phyloP scores from a whole-genome alignment of 2,329 filamentous ascomycete species.

The Diplodia corticola region DNA sequence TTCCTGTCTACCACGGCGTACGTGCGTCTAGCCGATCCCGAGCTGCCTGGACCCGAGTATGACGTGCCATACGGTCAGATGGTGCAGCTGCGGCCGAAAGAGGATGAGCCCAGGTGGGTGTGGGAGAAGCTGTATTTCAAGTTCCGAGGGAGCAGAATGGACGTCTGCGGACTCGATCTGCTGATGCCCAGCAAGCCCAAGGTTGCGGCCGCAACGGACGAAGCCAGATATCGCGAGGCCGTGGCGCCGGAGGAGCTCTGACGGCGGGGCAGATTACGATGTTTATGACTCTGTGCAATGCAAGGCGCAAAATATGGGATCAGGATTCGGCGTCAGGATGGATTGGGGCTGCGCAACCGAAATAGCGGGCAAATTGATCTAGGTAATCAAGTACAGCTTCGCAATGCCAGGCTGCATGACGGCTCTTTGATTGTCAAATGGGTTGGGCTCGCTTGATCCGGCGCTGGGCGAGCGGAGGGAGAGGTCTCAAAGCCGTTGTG shows the following conservation, averaged over 20 bases:
- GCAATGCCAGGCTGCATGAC: background rate
- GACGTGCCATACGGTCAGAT: slow-evolving; percentile 48
- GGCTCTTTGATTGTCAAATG: background rate
- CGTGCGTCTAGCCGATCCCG: slow-evolving; percentile 49
- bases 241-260: slow-evolving; percentile 17
- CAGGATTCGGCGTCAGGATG: slow-evolving; percentile 4
- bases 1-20: slow-evolving; percentile 48
- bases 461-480: background rate
- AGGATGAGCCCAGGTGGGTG: slow-evolving; percentile 48
- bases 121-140: slow-evolving; percentile 53
- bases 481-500: background rate
- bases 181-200: slow-evolving; percentile 32
- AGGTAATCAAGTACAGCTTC: background rate
- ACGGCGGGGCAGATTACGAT: slow-evolving; percentile 2
- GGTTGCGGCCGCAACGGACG: background rate
- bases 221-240: background rate
- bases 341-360: slow-evolving; percentile 1
- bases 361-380: background rate
- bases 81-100: slow-evolving; percentile 45
- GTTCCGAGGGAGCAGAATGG: slow-evolving; percentile 52
- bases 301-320: slow-evolving; percentile 10
- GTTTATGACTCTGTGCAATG: slow-evolving; percentile 12
- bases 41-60: slow-evolving; percentile 53
- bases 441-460: background rate
- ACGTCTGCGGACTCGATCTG: slow-evolving; percentile 55